Base-by-base conservation (phyloP, 257 asterid species). In the Penstemon newberryi region DNA sequence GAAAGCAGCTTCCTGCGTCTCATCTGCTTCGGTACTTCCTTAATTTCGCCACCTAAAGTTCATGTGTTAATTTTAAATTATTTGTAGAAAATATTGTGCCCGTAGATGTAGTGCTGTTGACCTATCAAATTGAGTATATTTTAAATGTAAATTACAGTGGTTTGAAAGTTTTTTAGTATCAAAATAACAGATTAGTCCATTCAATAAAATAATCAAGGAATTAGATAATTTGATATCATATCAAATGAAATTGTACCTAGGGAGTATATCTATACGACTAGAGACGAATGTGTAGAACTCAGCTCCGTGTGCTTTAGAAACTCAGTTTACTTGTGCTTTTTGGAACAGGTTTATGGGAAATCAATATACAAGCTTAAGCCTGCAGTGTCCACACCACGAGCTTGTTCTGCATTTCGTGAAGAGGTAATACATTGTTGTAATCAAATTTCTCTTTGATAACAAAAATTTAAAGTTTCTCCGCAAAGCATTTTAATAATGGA, bases 1-100 rank as follows among this genome's bases (percentile, higher is more conserved):
- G 65, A 90, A 82, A 74, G 88, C 87, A 55, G 78, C 91, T 67
- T 83, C 87, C 55, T 78, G 88, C 83, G 88, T 87, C 49, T 72
- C 95, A 56, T 75, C 82, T 75, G 86, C 88, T 69, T 57, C 76
- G 85, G 97, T 90, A 64, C 57, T 58, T 61, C 36, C 49, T 70
- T 49, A 25, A 6, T 7, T 44, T 8, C 33, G 11, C 18, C 46
- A n/a, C 19, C 44, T 51, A 40, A 41, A 25, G 33, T 25, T 46
- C 9, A 25, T 25, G 19, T 38, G 11, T 75, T 37, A 2, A 0
- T 40, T n/a, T 53, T 25, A 25, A 25, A 1, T 25, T 25, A 25
- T 25, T 25, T 25, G 33, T 25, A 25, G 33, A 25, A 25, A 1
- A 25, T 25, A 25, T 2, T 25, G 33, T 25, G 33, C 33, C 33